Conservation (phyloP, 176 grass and related monocot genomes). For the Phragmites australis region DNA sequence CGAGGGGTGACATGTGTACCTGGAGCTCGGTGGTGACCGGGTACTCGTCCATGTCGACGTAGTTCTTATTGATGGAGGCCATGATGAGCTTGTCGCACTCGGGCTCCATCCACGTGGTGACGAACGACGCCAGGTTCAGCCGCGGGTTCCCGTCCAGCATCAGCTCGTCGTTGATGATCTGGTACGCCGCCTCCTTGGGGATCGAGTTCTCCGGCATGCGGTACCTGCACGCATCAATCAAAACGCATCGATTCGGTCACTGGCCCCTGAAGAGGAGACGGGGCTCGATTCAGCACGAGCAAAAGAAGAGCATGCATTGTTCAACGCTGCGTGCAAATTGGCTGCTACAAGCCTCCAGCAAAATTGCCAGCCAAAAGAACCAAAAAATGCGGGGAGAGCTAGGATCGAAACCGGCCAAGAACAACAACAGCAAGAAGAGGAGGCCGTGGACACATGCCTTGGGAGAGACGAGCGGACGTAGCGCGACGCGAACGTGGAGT, state of each 20-base stretch:
- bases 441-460: slow-evolving; percentile 24
- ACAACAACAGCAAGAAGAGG: not conserved
- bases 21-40: slow-evolving; percentile 95
- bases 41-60: slow-evolving; percentile 99
- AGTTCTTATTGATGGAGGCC: slow-evolving; percentile 91
- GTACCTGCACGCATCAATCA: slow-evolving; percentile 44
- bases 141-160: slow-evolving; percentile 99
- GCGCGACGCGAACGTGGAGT: slow-evolving; percentile 95
- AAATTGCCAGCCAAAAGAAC: not conserved
- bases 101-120: slow-evolving; percentile 98
- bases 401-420: not conserved
- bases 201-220: slow-evolving; percentile 92
- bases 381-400: not conserved
- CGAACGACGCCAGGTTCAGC: slow-evolving; percentile 93
- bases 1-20: slow-evolving; percentile 13
- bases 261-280: too few relatives aligned
- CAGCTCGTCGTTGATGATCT: slow-evolving; percentile 99
- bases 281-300: too few relatives aligned
- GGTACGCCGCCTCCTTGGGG: slow-evolving; percentile 97
- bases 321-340: too few relatives aligned
- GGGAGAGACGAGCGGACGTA: slow-evolving; percentile 84
- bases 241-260: not conserved
- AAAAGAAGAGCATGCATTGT: not conserved
- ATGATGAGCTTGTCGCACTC: slow-evolving; percentile 99
- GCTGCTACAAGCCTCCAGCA: not conserved